These are phyloP conservation scores for Colletotrichum caudatum DNA, from an alignment of 2,329 filamentous ascomycete species.

Conservation along the genomic window DNA sequence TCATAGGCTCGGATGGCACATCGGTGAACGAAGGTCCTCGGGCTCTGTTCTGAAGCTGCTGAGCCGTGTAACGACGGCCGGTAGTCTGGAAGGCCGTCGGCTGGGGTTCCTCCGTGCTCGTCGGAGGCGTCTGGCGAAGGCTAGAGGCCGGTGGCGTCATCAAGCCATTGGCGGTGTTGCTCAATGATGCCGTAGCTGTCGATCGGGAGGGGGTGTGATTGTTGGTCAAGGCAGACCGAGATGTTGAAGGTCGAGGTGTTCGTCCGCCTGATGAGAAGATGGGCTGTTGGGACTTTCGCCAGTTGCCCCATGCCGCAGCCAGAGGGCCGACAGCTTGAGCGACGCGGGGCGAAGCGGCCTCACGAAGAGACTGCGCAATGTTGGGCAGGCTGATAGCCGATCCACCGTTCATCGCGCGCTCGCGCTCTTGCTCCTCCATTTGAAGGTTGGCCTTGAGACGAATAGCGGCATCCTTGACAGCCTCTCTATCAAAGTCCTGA, in stretches of 20 bases:
- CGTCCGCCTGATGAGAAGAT: constrained; percentile 55
- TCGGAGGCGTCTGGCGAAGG: constrained; percentile 70
- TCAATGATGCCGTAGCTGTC: constrained; percentile 58
- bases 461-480: constrained; percentile 90
- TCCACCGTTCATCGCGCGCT: constrained; percentile 80
- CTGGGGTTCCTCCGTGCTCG: constrained; percentile 57
- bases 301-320: constrained; percentile 96
- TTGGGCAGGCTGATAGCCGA: constrained; percentile 78
- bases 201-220: constrained; percentile 69
- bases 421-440: constrained; percentile 97
- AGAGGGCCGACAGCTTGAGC: constrained; percentile 82
- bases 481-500: constrained; percentile 80
- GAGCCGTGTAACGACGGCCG: constrained; percentile 67
- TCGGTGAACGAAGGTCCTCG: constrained; percentile 50
- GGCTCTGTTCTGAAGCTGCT: constrained; percentile 58
- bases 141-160: constrained; percentile 89
- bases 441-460: constrained; percentile 93
- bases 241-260: constrained; percentile 18
- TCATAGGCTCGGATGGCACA: constrained; percentile 56
- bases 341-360: constrained; percentile 84
- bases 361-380: constrained; percentile 79
- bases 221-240: constrained; percentile 52
- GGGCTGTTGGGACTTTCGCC: constrained; percentile 78
- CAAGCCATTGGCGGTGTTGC: constrained; percentile 74
- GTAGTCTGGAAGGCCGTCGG: constrained; percentile 72